These are phyloP conservation scores for Stylosanthes scabra DNA, from an alignment of 331 rosid species.

Conservation along the genomic window DNA sequence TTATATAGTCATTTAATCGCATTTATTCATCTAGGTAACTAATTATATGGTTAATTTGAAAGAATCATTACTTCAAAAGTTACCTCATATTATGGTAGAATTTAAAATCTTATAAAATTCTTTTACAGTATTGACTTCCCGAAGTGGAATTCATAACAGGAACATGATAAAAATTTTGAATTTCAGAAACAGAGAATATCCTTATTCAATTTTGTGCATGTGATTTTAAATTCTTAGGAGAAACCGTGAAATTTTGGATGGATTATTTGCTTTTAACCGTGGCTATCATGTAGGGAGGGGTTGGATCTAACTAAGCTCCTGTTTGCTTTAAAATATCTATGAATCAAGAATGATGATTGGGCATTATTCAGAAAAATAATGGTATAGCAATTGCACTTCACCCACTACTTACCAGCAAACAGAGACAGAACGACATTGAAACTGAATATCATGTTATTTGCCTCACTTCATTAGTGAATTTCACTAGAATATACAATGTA, in stretches of 20 bases:
- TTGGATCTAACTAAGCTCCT: slow-evolving; percentile 31
- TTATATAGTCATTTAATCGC: too few species aligned
- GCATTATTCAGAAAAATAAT: slow-evolving; percentile 45
- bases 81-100: too few species aligned
- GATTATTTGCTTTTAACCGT: slow-evolving; percentile 19
- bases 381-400: slow-evolving; percentile 34
- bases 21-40: too few species aligned
- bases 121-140: too few species aligned
- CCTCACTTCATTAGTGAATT: too few species aligned
- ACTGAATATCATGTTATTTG: background rate
- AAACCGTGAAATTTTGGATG: slow-evolving; percentile 21
- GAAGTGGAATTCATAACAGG: too few species aligned
- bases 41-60: too few species aligned
- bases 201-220: background rate
- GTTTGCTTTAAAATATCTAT: slow-evolving; percentile 32
- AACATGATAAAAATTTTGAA: too few species aligned
- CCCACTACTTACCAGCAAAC: slow-evolving; percentile 9
- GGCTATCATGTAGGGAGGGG: slow-evolving; percentile 43
- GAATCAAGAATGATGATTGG: slow-evolving; percentile 44
- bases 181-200: too few species aligned
- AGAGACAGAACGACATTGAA: background rate
- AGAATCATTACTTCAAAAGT: too few species aligned
- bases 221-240: background rate
- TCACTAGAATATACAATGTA: too few species aligned
- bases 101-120: too few species aligned